Base-by-base conservation (phyloP, 2,329 filamentous ascomycete species). In the Aspergillus ochraceus region DNA sequence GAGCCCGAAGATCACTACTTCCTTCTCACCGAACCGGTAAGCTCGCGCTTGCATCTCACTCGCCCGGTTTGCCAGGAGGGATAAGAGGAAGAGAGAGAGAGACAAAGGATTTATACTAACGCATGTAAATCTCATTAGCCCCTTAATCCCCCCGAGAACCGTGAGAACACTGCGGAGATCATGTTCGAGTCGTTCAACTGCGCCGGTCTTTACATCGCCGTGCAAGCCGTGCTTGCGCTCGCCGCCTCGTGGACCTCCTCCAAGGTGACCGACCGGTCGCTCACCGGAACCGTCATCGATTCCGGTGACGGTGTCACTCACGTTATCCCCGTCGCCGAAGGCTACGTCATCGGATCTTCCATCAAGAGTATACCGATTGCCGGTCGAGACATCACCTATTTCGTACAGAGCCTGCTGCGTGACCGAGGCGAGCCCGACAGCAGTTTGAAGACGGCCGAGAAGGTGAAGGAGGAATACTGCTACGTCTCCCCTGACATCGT, bases 181-280 rank as follows among this genome's bases (percentile, higher is more conserved):
- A 97, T 99, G 87, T 99, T 99, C 81, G 95, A 99, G 76, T 98
- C 95, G 3, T 99, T 99, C 84, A 99, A 99, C 81, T 98, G 95
- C 77, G 94, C 95, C 60, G 95, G 95, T 80, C 88, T 99, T 66
- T 99, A 99, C 80, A 99, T 99, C 75, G 95, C 95, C 51, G 95
- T 99, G 14, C 95, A 99, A 80, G 95, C 95, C 32, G 95, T 99
- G 22, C 88, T 99, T 58, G 95, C 96, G 17, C 86, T 99, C 50
- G 95, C 95, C 49, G 95, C 96, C 20, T 98, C 95, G 9, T 99
- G 95, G 95, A 99, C 95, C 29, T 97, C 93, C 52, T 96, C 93
- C 55, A 99, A 98, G 82, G 94, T 98, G 17, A 93, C 94, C 52
- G 95, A 99, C 73, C 88, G 95, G 68, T 98, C 94, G 49, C 82